Conservation (phyloP, 2,329 filamentous ascomycete species). For the Pezicula neosporulosa region DNA sequence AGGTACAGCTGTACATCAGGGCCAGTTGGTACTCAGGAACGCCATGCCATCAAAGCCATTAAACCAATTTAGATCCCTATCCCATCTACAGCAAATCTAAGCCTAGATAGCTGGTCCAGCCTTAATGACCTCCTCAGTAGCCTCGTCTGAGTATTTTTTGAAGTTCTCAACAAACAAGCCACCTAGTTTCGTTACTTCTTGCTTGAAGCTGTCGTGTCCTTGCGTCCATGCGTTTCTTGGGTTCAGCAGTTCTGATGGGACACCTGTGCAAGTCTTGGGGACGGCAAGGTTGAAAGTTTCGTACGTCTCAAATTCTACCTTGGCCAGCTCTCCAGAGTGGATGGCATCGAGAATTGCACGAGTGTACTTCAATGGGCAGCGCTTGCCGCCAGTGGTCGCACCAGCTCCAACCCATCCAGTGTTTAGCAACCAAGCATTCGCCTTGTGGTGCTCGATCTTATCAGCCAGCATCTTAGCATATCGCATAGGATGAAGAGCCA, state of each 20-base stretch:
- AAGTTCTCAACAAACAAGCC: constrained; percentile 95
- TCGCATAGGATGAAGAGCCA: constrained; percentile 97
- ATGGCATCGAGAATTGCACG: constrained; percentile 97
- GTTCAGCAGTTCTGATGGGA: constrained; percentile 91
- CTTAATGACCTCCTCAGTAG: constrained; percentile 74
- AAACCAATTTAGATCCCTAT: not conserved
- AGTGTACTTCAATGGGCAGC: constrained; percentile 97
- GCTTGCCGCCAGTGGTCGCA: constrained; percentile 87
- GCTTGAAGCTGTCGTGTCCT: constrained; percentile 75
- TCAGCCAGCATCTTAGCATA: constrained; percentile 98
- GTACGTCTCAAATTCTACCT: constrained; percentile 91
- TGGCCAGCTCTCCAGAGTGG: constrained; percentile 92
- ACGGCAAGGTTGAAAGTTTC: constrained; percentile 95
- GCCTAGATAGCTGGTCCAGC: constrained; percentile 46
- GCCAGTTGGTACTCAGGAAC: constrained; percentile 7
- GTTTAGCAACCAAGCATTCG: constrained; percentile 98
- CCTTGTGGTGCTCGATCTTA: constrained; percentile 93
- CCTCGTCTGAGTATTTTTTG: constrained; percentile 86
- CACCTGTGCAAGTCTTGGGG: constrained; percentile 85
- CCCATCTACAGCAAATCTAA: constrained; percentile 3
- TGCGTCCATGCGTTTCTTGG: constrained; percentile 89
- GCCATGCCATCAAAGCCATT: constrained; percentile 14
- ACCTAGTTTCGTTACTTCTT: constrained; percentile 87
- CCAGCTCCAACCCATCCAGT: constrained; percentile 95
- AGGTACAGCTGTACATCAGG: not conserved